Evolutionary conservation across 148 eudicot genomes (phyloP), one percentile per base, ranked within the genome.

Genomic region (Rhododendron henanense): DNA sequence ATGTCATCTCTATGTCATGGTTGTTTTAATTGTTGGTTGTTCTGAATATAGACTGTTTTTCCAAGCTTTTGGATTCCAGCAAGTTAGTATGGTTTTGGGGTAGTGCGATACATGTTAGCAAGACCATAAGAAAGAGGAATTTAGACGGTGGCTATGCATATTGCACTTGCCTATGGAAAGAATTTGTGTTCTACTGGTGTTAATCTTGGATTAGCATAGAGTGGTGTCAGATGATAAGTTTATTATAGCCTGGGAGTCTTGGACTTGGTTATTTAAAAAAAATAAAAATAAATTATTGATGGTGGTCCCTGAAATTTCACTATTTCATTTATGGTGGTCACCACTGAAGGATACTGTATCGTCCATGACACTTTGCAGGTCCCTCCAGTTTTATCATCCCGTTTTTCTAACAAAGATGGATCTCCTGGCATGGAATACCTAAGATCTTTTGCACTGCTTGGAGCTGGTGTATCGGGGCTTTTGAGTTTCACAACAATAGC

Each of bases 401-500:
- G 86, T 79, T 63, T 89, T 80, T 88, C 94, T 39, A 96, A 89
- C 85, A 88, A 91, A 85, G 94, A 92, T 87, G 91, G 91, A 88
- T 90, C 95, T 84, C 84, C 93, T 85, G 95, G 95, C 65, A 85
- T 85, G 73, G 93, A 91, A 85, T 90, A 92, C 83, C 83, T 92
- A 81, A 92, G 90, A 85, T 91, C 94, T 79, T 85, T 93, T 87
- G 95, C 96, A 21, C 94, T 96, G 19, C 88, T 94, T 90, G 98
- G 98, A 87, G 98, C 95, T 77, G 96, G 98, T 90, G 91, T 90
- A 83, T 73, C 98, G n/a, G 98, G 98, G 50, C 84, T 94, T 89
- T 80, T 96, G 86, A 85, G 98, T 85, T 96, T 93, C 91, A 91
- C 93, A 88, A 90, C 98, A 48, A 84, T 91, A 77, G 95, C 95